Conservation (phyloP, 805 yeast species). For the Candida sakaeoensis region DNA sequence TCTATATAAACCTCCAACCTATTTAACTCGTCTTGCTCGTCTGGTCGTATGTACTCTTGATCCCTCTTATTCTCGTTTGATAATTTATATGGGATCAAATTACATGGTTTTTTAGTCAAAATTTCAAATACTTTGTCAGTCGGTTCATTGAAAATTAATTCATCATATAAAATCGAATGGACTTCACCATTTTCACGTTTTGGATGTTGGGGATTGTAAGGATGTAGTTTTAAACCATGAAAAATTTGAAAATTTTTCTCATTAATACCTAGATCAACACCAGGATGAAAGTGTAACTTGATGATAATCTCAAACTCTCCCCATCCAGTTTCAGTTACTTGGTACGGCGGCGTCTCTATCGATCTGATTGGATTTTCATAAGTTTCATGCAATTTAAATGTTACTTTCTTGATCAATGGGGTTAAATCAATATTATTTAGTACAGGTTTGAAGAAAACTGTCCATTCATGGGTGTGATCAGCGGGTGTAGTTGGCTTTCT, state of each 20-base stretch:
- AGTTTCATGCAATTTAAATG: constrained; percentile 93
- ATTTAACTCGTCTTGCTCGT: constrained; percentile 39
- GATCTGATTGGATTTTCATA: constrained; percentile 84
- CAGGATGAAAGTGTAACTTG: constrained; percentile 81
- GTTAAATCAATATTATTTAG: constrained; percentile 68
- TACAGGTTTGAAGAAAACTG: constrained; percentile 82
- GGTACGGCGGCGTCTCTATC: constrained; percentile 87
- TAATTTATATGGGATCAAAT: constrained; percentile 39
- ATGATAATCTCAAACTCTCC: constrained; percentile 95
- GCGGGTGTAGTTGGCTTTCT: constrained; percentile 48
- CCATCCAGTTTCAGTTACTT: constrained; percentile 98
- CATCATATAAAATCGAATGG: constrained; percentile 65
- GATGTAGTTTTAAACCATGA: constrained; percentile 90
- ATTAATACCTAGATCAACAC: constrained; percentile 55
- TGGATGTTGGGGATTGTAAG: constrained; percentile 53
- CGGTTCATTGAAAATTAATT: constrained; percentile 92
- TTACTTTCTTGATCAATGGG: constrained; percentile 81
- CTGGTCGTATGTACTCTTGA: constrained; percentile 38
- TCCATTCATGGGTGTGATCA: constrained; percentile 96
- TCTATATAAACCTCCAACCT: constrained; percentile 36
- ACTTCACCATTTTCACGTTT: constrained; percentile 40
- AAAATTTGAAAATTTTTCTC: constrained; percentile 84
- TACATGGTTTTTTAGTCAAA: constrained; percentile 68
- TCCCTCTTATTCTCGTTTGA: constrained; percentile 33
- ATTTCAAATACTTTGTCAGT: constrained; percentile 83